These are phyloP conservation scores for Colletotrichum destructivum DNA, from an alignment of 2,329 filamentous ascomycete genomes.

Conservation along the genomic window DNA sequence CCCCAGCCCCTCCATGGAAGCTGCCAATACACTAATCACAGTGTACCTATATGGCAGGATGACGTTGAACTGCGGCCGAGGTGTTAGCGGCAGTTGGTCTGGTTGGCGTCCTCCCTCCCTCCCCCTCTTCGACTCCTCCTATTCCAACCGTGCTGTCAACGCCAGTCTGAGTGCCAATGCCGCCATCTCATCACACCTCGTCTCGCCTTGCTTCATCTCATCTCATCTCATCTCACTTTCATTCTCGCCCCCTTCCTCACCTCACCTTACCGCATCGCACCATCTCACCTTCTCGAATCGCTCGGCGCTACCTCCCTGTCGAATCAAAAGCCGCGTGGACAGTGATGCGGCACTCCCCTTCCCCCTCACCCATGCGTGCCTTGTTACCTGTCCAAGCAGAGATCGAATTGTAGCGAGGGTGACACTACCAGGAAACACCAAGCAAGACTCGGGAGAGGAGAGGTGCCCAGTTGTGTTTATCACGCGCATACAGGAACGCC, in stretches of 20 bases:
- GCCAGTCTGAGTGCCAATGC: not conserved
- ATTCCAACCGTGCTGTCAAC: conserved; percentile 3
- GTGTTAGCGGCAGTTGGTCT: conserved; percentile 25
- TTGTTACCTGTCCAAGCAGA: conserved; percentile 30
- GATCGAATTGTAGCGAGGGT: conserved; percentile 24
- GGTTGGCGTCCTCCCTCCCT: not conserved
- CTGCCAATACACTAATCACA: not conserved
- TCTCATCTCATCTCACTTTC: conserved; percentile 21
- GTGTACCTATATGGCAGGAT: conserved; percentile 16
- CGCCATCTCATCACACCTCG: conserved; percentile 13
- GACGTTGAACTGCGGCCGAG: conserved; percentile 33
- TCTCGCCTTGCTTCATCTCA: conserved; percentile 11
- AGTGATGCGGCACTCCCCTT: not conserved
- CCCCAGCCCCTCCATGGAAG: conserved; percentile 15
- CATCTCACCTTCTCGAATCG: not conserved
- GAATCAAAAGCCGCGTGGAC: not conserved
- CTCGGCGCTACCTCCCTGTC: not conserved
- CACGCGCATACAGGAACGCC: conserved; percentile 36
- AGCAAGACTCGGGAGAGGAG: not conserved
- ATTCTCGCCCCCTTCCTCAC: not conserved
- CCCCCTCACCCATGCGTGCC: conserved; percentile 16
- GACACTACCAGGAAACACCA: not conserved
- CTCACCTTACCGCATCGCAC: not conserved
- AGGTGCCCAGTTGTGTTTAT: conserved; percentile 21
- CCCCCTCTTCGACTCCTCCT: conserved; percentile 15